Percentiles rank a stretch among this genome's conserved stretches.
Conservation (phyloP, 805 yeast species). For the Kodamaea laetipori region DNA sequence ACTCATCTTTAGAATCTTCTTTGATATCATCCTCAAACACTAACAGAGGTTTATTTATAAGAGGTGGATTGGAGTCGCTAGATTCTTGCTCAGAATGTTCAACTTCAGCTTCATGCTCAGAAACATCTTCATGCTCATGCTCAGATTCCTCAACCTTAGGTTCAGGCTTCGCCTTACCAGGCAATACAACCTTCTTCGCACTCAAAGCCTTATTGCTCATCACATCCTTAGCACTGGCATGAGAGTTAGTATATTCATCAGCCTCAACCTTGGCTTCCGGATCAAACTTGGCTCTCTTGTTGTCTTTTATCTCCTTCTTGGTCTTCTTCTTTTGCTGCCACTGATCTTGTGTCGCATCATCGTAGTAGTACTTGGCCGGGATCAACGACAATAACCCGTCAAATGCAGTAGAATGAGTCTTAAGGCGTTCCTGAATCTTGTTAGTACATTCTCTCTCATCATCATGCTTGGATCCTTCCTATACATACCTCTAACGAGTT, state of each 20-base stretch:
- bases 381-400: conserved; percentile 86
- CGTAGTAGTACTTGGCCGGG: conserved; percentile 93
- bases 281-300: conserved; percentile 72
- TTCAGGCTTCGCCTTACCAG: conserved; percentile 23
- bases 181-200: conserved; percentile 53
- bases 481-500: conserved; percentile 61
- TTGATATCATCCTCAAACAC: conserved; percentile 77
- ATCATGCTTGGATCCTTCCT: not conserved
- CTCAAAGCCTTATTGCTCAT: conserved; percentile 53
- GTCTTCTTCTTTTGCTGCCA: conserved; percentile 85
- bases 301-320: conserved; percentile 60
- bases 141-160: conserved; percentile 12
- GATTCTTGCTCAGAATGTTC: too few relatives aligned
- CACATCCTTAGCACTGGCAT: conserved; percentile 61
- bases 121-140: conserved; percentile 1
- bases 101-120: too few relatives aligned
- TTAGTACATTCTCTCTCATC: conserved; percentile 21
- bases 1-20: conserved; percentile 39
- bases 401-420: conserved; percentile 78
- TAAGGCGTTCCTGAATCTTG: conserved; percentile 62
- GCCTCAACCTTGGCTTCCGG: conserved; percentile 54
- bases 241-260: conserved; percentile 43
- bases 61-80: conserved; percentile 14
- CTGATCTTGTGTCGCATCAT: conserved; percentile 84
- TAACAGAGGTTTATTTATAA: conserved; percentile 29